Base-by-base conservation (phyloP, 2,329 filamentous ascomycete genomes). In the Cyphellophora europaea region DNA sequence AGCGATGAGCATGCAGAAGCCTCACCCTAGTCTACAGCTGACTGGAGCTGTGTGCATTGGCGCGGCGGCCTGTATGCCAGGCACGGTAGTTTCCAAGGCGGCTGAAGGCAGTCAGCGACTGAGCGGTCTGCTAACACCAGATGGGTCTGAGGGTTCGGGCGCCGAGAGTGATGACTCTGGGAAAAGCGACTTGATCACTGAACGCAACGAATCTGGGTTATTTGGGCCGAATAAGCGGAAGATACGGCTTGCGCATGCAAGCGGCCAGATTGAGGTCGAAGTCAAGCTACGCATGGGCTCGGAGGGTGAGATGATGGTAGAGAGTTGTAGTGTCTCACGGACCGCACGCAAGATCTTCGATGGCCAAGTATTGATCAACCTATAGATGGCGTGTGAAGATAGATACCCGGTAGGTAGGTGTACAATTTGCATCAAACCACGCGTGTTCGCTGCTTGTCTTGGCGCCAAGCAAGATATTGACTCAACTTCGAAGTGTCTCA, bases 1-100 rank as follows among this genome's bases (percentile, higher is more conserved):
- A 5, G 63, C 66, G 11, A 55, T 74, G 35, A 72, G 67, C 3
- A 70, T 72, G 32, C 68, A 66, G 1, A 68, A 74, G 38, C 67
- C 68, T 5, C 71, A 74, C 53, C 65, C 62, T 41, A 71, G 71
- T 8, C 59, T 72, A 3, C 72, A 70, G 2, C 59, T 74, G 35
- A 74, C 71, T 0, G 61, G 72, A 12, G 69, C 68, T 0, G 53
- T 75, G 10, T 63, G 65, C 6, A 37, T 71, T 12, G 64, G 61
- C 3, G 56, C 66, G 3, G 65, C 69, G 12, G 60, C 65, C 5
- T 61, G 61, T 31, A 47, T 72, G 3, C 40, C 53, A 6, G 59
- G 63, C 2, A 60, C 56, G 2, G 54, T 60, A 2, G 59, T 62
- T n/a, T 17, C 33, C 30, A 5, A 17, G 6, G 21, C 21, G n/a